A percentile compares a stretch with the other conserved stretches of the same genome.
These are phyloP conservation scores for Pseudogymnoascus sp. DNA, from an alignment of 2,329 filamentous ascomycete species.

Conservation along the genomic window DNA sequence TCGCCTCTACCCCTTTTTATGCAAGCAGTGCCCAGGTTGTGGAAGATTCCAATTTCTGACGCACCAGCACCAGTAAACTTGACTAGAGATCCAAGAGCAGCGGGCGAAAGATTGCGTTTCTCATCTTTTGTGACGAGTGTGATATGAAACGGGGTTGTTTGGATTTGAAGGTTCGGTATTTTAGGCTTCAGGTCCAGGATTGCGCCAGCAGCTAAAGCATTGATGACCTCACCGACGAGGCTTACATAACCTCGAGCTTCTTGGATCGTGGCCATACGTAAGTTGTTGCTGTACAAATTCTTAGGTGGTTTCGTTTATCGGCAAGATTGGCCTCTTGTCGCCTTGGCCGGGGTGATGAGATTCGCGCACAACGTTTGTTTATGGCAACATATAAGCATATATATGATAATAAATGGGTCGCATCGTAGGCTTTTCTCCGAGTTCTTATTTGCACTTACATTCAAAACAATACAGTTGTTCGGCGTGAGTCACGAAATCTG, in stretches of 20 bases:
- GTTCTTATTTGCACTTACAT: not conserved
- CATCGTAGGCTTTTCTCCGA: not conserved
- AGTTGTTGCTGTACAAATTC: not conserved
- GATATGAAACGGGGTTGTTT: conserved; percentile 2
- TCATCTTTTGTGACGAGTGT: not conserved
- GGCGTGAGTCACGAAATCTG: not conserved
- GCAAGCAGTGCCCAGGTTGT: not conserved
- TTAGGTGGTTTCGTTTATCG: not conserved
- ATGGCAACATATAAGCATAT: not conserved
- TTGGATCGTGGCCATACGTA: not conserved
- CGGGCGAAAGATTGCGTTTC: not conserved
- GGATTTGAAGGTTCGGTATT: not conserved
- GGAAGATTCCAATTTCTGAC: not conserved
- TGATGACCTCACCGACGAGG: not conserved
- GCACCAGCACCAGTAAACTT: not conserved
- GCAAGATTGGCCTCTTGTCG: not conserved
- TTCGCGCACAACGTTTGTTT: not conserved
- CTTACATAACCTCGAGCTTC: conserved; percentile 3
- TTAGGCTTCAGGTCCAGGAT: not conserved
- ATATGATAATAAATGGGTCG: not conserved
- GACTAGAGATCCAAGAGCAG: not conserved
- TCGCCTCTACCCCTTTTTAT: not conserved
- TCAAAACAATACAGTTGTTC: not conserved
- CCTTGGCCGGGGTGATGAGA: not conserved
- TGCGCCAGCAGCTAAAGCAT: not conserved